phyloP scores from a whole-genome alignment of 345 rosid species.

The Stellera chamaejasme region DNA sequence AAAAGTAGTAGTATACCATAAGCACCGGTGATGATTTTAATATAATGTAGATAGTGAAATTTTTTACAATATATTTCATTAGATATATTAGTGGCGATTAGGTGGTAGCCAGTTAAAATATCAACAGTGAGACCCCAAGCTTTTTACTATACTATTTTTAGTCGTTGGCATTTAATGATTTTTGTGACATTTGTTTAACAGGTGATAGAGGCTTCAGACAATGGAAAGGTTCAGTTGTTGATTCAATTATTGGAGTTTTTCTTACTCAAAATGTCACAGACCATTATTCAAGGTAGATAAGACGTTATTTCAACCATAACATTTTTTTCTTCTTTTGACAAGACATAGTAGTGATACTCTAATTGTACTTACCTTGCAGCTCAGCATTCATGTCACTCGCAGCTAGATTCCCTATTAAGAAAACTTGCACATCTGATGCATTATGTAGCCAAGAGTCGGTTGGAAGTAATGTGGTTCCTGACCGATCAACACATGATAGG shows the following conservation, averaged over 20 bases:
- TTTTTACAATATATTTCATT: too few relatives aligned
- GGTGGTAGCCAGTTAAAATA: too few relatives aligned
- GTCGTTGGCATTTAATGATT: neutral
- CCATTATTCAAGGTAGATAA: constrained; percentile 42
- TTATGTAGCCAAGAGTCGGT: neutral
- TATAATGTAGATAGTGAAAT: too few relatives aligned
- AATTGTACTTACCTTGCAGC: constrained; percentile 17
- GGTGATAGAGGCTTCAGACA: constrained; percentile 46
- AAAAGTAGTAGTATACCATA: too few relatives aligned
- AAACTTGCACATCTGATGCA: constrained; percentile 1
- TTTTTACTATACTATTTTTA: too few relatives aligned
- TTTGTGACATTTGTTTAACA: constrained; percentile 7
- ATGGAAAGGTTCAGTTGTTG: constrained; percentile 67
- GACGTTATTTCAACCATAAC: neutral
- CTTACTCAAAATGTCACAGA: constrained; percentile 61
- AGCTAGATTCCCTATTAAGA: constrained; percentile 30
- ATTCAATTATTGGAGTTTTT: constrained; percentile 60
- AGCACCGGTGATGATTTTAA: too few relatives aligned
- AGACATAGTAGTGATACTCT: neutral
- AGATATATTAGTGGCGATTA: too few relatives aligned
- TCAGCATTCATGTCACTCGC: constrained; percentile 43
- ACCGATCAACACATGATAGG: neutral
- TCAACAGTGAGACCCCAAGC: too few relatives aligned
- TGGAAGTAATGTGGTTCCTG: neutral
- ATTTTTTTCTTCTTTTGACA: neutral